Evolutionary conservation across 2,329 filamentous ascomycete genomes (phyloP), one percentile per base, ranked within the genome.

Genomic region (Clonostachys solani): DNA sequence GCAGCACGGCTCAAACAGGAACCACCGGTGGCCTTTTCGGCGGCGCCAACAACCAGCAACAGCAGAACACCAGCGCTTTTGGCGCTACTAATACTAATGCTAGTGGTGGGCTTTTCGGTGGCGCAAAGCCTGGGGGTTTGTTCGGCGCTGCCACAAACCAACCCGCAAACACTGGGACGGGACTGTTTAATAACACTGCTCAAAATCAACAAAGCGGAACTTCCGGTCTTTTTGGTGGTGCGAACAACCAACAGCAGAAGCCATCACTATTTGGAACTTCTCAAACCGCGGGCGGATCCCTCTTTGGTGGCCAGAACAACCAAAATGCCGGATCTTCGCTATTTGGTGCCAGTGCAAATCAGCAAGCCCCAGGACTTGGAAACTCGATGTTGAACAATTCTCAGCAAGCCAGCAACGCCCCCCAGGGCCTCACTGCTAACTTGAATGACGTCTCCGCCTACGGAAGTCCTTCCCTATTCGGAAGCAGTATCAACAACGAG

Each of bases 371-470:
- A n/a, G 64, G 60, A 18, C 52, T 62, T 6, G 74, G 78, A 18
- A 69, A 67, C 49, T 86, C 84, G 0, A 59, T 89, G 4, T 80
- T 89, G 44, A 80, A 81, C 17, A 73, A 64, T 50, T 74, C 75
- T 2, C 75, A 78, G 51, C 68, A 69, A 45, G 62, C 61, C 33
- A 67, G 70, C 48, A 66, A 66, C 9, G 79, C 80, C n/a, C 78
- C 78, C 15, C 83, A 87, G 59, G 71, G 78, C 16, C 72, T 96
- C 49, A 90, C 87, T 34, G 85, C 91, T 6, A 94, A 89, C 50
- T 80, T 95, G 47, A 84, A 83, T 50, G 90, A 92, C 53, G 77
- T 84, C n/a, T 90, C 88, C 45, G 92, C 95, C 0, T 99, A 95
- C 60, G 94, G 94, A 38, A 91, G 89, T 46, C 82, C 89, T 42